Evolutionary conservation across 768 basidiomycete genomes (phyloP), one percentile per base, ranked within the genome.

Genomic region (Hygrophorus russula): DNA sequence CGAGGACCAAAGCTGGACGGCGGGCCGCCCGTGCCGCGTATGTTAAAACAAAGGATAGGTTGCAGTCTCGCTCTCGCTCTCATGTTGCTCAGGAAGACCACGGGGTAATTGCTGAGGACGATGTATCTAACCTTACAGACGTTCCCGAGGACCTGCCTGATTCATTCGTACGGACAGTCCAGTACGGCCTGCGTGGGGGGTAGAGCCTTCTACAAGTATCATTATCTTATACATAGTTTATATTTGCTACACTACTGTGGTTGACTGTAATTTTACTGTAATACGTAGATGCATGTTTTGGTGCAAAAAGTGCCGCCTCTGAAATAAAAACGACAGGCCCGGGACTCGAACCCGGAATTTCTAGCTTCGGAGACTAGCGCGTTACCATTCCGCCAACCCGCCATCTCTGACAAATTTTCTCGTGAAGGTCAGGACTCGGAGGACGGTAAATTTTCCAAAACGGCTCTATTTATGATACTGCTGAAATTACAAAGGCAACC

Each of bases 301-400:
- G n/a, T n/a, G n/a, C n/a, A n/a, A n/a, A n/a, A n/a, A n/a, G n/a
- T n/a, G n/a, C n/a, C n/a, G n/a, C n/a, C n/a, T n/a, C n/a, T n/a
- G n/a, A n/a, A 24, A 24, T 6, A 2, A 37, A 37, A 37, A 37
- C 36, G 73, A 74, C 71, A 65, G 66, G 70, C 73, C 70, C 67
- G 73, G 69, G 73, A 71, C 63, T 74, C 73, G 73, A 74, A 73
- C 73, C 69, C 73, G 67, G 69, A 73, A 68, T 66, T 71, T 72
- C 68, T 68, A 73, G 71, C 71, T 55, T 69, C 72, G 72, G 73
- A 74, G 73, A 73, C 73, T 74, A 68, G 68, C 71, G 70, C 71
- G 73, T 72, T 74, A 68, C 73, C 73, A 74, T 73, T 73, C 71
- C 71, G 73, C 72, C 70, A 74, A 71, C 66, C 69, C 71, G 70